Percentiles rank a stretch among this genome's conserved stretches.
Conservation (phyloP, 305 asterid species). For the Rubia balearica region DNA sequence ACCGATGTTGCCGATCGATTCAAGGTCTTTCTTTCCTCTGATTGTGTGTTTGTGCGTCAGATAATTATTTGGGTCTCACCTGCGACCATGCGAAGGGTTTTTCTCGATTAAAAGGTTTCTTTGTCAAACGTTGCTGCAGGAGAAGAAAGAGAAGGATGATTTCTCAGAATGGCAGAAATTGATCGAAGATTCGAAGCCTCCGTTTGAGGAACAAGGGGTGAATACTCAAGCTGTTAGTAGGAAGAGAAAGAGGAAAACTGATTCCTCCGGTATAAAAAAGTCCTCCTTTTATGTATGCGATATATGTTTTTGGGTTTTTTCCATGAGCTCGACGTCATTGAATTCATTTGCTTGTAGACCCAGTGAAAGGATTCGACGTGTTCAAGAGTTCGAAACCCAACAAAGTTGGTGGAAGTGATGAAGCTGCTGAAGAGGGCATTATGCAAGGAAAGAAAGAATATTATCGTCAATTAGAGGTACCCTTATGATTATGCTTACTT, state of each 20-base stretch:
- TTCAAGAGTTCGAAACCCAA: slow-evolving; percentile 51
- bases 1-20: slow-evolving; percentile 53
- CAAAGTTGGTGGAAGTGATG: slow-evolving; percentile 31
- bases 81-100: background rate
- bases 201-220: slow-evolving; percentile 24
- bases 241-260: slow-evolving; percentile 73
- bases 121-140: slow-evolving; percentile 30
- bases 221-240: slow-evolving; percentile 23
- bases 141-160: slow-evolving; percentile 32
- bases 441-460: slow-evolving; percentile 61
- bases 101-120: background rate
- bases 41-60: no score
- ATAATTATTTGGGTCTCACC: background rate
- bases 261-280: slow-evolving; percentile 31
- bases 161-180: slow-evolving; percentile 28
- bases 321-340: slow-evolving; percentile 9
- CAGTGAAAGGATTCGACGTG: slow-evolving; percentile 59
- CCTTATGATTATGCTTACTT: background rate
- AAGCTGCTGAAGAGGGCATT: slow-evolving; percentile 33
- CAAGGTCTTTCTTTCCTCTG: slow-evolving; percentile 35
- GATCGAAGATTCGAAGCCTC: slow-evolving; percentile 26
- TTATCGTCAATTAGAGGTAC: slow-evolving; percentile 71
- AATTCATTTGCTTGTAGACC: slow-evolving; percentile 27
- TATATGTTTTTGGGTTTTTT: background rate
- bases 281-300: background rate